These are phyloP conservation scores for Podospora bellae-mahoneyi DNA, from an alignment of 495 filamentous ascomycete species.

Conservation along the genomic window DNA sequence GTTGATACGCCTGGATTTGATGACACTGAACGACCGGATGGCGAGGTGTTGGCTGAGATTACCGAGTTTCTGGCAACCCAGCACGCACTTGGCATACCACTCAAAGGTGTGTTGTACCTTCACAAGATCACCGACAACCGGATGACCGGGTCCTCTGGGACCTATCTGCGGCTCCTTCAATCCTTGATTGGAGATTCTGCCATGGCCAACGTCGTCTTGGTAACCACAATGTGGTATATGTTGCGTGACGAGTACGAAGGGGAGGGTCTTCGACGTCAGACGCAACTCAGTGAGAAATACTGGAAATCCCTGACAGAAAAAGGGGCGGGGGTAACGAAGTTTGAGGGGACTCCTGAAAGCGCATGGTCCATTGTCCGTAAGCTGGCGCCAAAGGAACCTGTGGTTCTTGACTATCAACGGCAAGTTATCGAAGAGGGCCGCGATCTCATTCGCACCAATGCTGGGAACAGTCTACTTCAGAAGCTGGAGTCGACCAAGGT, in stretches of 20 bases:
- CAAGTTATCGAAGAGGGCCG: slow-evolving; percentile 2
- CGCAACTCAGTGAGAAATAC: slow-evolving; percentile 32
- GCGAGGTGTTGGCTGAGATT: slow-evolving; percentile 37
- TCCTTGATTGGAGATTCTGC: slow-evolving; percentile 34
- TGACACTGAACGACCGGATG: slow-evolving; percentile 34
- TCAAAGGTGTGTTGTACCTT: slow-evolving; percentile 41
- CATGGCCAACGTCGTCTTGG: slow-evolving; percentile 33
- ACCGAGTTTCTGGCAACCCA: slow-evolving; percentile 27
- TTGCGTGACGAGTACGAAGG: slow-evolving; percentile 13
- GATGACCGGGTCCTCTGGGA: slow-evolving; percentile 31
- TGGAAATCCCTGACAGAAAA: slow-evolving; percentile 23
- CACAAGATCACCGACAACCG: slow-evolving; percentile 39
- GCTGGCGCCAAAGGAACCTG: background rate
- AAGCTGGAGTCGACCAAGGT: slow-evolving; percentile 6
- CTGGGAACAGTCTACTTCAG: slow-evolving; percentile 1
- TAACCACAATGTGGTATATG: slow-evolving; percentile 42
- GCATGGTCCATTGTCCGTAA: background rate
- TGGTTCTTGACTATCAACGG: slow-evolving; percentile 4
- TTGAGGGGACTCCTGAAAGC: background rate
- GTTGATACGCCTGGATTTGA: slow-evolving; percentile 44
- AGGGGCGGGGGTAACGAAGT: background rate
- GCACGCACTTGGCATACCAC: slow-evolving; percentile 27
- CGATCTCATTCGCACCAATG: background rate
- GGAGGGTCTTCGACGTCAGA: slow-evolving; percentile 23
- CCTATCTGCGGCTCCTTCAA: slow-evolving; percentile 35